Evolutionary conservation across 345 rosid genomes (phyloP).

Genomic region (Clarkia xantiana): DNA sequence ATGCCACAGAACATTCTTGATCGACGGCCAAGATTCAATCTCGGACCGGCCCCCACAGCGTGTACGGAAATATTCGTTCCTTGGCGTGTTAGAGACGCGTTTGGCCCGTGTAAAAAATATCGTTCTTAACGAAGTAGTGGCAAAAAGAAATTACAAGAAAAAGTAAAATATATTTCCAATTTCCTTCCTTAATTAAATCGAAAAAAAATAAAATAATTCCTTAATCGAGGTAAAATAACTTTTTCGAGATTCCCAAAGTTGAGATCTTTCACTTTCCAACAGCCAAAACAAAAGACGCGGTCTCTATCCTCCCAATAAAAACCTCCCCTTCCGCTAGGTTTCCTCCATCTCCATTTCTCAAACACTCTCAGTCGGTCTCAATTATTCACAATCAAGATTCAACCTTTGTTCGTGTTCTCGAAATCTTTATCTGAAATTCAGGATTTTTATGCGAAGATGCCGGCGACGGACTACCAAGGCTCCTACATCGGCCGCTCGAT

Average conservation of each 20-base stretch:
- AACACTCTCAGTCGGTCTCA: background rate
- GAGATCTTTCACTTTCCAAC: background rate
- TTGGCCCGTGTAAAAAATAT: background rate
- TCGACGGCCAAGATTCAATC: constrained; percentile 3
- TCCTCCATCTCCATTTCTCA: background rate
- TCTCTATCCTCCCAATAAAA: constrained; percentile 8
- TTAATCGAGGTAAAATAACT: background rate
- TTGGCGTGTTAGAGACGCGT: constrained; percentile 1
- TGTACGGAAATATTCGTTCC: background rate
- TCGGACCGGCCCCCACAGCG: too few relatives aligned
- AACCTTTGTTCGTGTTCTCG: background rate
- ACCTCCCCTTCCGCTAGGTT: constrained; percentile 1
- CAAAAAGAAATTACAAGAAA: background rate
- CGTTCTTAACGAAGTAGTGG: background rate
- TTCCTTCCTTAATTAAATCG: background rate
- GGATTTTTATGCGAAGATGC: background rate
- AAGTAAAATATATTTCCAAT: background rate
- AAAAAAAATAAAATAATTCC: background rate
- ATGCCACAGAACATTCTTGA: background rate
- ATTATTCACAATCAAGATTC: background rate
- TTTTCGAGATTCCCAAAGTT: background rate
- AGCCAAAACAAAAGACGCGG: constrained; percentile 8
- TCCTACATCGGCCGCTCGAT: constrained; percentile 24
- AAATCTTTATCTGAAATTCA: background rate
- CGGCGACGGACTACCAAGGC: constrained; percentile 14